phyloP scores from a whole-genome alignment of 495 filamentous ascomycete genomes.

The Melanomma pulvis-pyrius region DNA sequence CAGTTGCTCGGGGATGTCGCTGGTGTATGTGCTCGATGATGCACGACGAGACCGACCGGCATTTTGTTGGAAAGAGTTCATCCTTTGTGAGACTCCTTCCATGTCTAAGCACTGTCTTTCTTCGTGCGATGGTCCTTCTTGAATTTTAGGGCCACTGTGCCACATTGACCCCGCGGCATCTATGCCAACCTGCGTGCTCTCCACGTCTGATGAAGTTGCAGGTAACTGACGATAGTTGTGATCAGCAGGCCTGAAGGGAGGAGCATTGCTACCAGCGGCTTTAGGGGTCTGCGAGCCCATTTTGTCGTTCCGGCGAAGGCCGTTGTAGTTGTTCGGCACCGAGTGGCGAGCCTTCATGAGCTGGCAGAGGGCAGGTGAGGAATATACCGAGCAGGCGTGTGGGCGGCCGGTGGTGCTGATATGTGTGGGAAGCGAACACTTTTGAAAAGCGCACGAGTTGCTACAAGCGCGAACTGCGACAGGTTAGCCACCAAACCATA shows the following conservation, averaged over 20 bases:
- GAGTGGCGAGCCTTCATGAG: slow-evolving; percentile 21
- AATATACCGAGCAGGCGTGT: slow-evolving; percentile 7
- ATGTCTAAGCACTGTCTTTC: slow-evolving; percentile 8
- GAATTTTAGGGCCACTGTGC: slow-evolving; percentile 8
- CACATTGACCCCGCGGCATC: slow-evolving; percentile 15
- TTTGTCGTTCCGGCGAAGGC: slow-evolving; percentile 14
- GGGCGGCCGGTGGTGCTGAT: slow-evolving; percentile 29
- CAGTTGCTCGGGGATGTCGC: slow-evolving; percentile 24
- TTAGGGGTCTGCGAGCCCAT: slow-evolving; percentile 24
- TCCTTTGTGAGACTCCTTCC: slow-evolving; percentile 5
- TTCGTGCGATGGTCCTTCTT: slow-evolving; percentile 8
- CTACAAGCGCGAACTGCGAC: slow-evolving; percentile 31
- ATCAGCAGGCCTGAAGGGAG: slow-evolving; percentile 21
- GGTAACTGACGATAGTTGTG: background rate
- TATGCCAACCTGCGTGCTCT: slow-evolving; percentile 2
- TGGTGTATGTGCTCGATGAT: background rate
- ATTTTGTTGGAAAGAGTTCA: background rate
- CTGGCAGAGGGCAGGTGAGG: background rate
- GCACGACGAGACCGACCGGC: background rate
- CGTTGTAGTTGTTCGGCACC: slow-evolving; percentile 2
- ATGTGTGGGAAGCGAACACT: slow-evolving; percentile 31
- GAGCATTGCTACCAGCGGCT: slow-evolving; percentile 19
- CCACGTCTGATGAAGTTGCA: background rate
- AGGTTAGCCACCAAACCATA: slow-evolving; percentile 38
- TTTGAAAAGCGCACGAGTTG: slow-evolving; percentile 5